Percentiles rank a stretch among this genome's conserved stretches.
These are phyloP conservation scores for Ambrosia trifida DNA, from an alignment of 129 eudicot species.

Conservation along the genomic window DNA sequence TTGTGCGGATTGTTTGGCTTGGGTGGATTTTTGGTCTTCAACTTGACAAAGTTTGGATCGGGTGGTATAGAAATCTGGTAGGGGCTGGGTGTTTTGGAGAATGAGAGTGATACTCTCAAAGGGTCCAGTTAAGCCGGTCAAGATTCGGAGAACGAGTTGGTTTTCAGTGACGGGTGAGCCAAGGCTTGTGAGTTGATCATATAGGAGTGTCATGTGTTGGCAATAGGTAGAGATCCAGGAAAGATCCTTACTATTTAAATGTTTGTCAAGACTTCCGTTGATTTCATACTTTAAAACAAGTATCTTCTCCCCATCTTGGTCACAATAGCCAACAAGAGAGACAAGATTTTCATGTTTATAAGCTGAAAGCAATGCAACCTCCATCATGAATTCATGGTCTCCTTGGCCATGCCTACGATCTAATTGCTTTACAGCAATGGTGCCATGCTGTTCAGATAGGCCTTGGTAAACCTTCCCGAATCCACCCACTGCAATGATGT, in stretches of 20 bases:
- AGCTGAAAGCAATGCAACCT: slow-evolving; percentile 15
- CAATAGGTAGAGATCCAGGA: slow-evolving; percentile 11
- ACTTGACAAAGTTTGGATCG: too few species aligned
- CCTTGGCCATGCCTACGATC: slow-evolving; percentile 12
- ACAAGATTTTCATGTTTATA: slow-evolving; percentile 26
- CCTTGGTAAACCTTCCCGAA: slow-evolving; percentile 40
- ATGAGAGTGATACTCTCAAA: too few species aligned
- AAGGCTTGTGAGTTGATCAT: too few species aligned
- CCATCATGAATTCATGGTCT: slow-evolving; percentile 22
- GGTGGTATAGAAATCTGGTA: too few species aligned
- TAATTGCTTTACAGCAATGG: slow-evolving; percentile 1
- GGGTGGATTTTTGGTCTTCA: too few species aligned
- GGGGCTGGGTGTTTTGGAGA: too few species aligned
- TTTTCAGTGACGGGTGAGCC: too few species aligned
- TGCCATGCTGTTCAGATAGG: slow-evolving; percentile 13
- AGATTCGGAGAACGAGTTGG: too few species aligned
- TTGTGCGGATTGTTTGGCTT: too few species aligned
- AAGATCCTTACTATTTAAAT: slow-evolving; percentile 9
- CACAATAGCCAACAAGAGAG: slow-evolving; percentile 21
- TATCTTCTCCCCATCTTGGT: slow-evolving; percentile 13
- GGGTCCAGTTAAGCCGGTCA: too few species aligned
- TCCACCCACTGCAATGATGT: slow-evolving; percentile 17
- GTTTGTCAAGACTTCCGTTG: slow-evolving; percentile 18
- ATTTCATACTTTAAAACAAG: slow-evolving; percentile 16
- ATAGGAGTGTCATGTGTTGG: too few species aligned